These are phyloP conservation scores for Pyrenophora tritici-repentis DNA, from an alignment of 2,329 filamentous ascomycete genomes.

Conservation along the genomic window DNA sequence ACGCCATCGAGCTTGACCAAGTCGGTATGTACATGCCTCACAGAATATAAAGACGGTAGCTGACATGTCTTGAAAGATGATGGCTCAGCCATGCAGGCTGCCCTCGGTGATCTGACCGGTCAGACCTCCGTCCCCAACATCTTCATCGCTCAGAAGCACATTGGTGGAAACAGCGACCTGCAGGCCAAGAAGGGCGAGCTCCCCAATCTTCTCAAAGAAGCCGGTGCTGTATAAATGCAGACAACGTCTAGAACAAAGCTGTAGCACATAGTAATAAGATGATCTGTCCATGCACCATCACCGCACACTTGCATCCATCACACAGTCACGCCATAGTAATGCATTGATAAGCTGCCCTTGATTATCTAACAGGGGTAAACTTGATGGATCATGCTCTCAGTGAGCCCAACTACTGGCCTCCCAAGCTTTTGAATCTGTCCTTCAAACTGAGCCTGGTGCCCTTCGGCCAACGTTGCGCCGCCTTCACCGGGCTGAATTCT, in stretches of 20 bases:
- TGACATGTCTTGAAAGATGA: conserved; percentile 63
- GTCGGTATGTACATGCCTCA: conserved; percentile 65
- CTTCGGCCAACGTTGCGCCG: conserved; percentile 22
- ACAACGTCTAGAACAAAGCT: no score
- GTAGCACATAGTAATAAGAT: not conserved
- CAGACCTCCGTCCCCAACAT: conserved; percentile 95
- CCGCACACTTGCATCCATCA: conserved; percentile 11
- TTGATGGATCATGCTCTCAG: conserved; percentile 28
- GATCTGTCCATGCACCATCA: not conserved
- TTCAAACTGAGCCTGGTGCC: conserved; percentile 8
- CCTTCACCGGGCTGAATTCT: conserved; percentile 23
- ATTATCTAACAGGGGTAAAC: conserved; percentile 38
- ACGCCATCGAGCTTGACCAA: conserved; percentile 81
- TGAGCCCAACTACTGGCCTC: conserved; percentile 29
- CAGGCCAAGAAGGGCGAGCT: conserved; percentile 70
- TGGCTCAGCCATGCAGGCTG: conserved; percentile 79
- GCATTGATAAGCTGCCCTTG: conserved; percentile 12
- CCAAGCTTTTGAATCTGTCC: conserved; percentile 10
- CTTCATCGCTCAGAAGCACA: conserved; percentile 88
- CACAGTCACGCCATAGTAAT: conserved; percentile 10
- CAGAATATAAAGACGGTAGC: not conserved
- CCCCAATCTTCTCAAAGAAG: conserved; percentile 65
- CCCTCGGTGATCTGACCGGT: conserved; percentile 76
- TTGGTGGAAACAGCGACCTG: conserved; percentile 93
- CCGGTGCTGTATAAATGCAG: conserved; percentile 62